A percentile compares a stretch with the other conserved stretches of the same genome.
Conservation (phyloP, 1,284 basidiomycete species). For the Somion occarium region DNA sequence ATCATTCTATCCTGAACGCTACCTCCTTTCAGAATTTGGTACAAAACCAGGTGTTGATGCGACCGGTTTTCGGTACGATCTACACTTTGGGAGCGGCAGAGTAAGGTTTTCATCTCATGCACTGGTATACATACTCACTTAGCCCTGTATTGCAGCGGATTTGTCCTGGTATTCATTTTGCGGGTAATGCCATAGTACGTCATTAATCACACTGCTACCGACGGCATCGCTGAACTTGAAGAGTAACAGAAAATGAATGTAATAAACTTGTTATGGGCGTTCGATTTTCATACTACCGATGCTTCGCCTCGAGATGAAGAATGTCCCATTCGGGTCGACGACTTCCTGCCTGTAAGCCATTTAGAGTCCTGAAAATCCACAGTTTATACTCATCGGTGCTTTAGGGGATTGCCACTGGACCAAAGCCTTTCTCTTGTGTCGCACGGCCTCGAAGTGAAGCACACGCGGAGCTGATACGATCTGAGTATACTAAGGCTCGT, state of each 20-base stretch:
- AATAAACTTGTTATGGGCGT: conserved; percentile 6
- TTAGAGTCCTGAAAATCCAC: too few species aligned
- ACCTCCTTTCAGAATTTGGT: conserved; percentile 2
- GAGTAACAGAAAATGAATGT: not conserved
- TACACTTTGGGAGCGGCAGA: conserved; percentile 8
- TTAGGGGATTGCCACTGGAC: conserved; percentile 2
- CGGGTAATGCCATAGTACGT: conserved; percentile 5
- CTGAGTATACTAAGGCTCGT: not conserved
- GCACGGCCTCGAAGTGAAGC: conserved; percentile 6
- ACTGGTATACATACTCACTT: not conserved
- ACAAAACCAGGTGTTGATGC: conserved; percentile 4
- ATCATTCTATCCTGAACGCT: conserved; percentile 4
- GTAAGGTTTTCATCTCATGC: not conserved
- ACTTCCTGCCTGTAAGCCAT: not conserved
- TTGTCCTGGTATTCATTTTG: conserved; percentile 8
- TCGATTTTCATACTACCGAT: not conserved
- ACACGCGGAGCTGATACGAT: conserved; percentile 4
- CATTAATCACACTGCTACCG: too few species aligned
- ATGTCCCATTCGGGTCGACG: not conserved
- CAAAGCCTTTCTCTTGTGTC: conserved; percentile 1
- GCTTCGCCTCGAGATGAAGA: not conserved
- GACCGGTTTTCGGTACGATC: conserved; percentile 3
- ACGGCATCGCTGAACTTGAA: too few species aligned
- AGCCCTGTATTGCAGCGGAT: conserved; percentile 1
- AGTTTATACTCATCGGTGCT: not conserved